phyloP scores from a whole-genome alignment of 192 early-diverging fungal genomes.

The Backusella tuberculispora region DNA sequence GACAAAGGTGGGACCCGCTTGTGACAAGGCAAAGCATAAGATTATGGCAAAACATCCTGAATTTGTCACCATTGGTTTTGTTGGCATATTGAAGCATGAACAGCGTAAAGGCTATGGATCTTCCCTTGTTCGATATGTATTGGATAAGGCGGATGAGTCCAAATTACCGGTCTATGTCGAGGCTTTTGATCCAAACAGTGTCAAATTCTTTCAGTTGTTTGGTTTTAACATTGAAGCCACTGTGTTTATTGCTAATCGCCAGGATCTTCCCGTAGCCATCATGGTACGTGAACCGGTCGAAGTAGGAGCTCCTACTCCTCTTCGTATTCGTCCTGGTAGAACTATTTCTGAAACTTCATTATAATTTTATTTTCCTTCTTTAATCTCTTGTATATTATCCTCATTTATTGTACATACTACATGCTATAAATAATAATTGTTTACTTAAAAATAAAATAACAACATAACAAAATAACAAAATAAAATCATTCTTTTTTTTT shows the following conservation, averaged over 20 bases:
- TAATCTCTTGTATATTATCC: background rate
- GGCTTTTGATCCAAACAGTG: conserved; percentile 1
- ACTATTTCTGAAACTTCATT: conserved; percentile 26
- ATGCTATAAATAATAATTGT: too few relatives aligned
- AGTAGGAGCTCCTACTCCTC: background rate
- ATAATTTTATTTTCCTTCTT: background rate
- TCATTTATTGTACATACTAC: background rate
- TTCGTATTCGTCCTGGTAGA: conserved; percentile 35
- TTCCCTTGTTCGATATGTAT: conserved; percentile 21
- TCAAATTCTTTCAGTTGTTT: conserved; percentile 37
- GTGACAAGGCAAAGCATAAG: conserved; percentile 5
- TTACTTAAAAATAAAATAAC: too few relatives aligned
- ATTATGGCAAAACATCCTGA: conserved; percentile 15
- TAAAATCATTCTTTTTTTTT: too few relatives aligned
- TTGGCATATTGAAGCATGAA: conserved; percentile 37
- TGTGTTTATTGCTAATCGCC: background rate
- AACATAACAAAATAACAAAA: too few relatives aligned
- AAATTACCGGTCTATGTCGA: conserved; percentile 30
- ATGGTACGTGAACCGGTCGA: conserved; percentile 26
- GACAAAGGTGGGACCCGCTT: background rate
- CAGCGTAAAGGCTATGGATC: conserved; percentile 36
- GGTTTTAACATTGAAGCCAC: conserved; percentile 30
- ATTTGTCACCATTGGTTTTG: conserved; percentile 30
- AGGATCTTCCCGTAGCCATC: conserved; percentile 31
- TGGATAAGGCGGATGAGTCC: conserved; percentile 32